phyloP scores from a whole-genome alignment of 805 yeast species.

The Vanderwaltozyma tropicalis region DNA sequence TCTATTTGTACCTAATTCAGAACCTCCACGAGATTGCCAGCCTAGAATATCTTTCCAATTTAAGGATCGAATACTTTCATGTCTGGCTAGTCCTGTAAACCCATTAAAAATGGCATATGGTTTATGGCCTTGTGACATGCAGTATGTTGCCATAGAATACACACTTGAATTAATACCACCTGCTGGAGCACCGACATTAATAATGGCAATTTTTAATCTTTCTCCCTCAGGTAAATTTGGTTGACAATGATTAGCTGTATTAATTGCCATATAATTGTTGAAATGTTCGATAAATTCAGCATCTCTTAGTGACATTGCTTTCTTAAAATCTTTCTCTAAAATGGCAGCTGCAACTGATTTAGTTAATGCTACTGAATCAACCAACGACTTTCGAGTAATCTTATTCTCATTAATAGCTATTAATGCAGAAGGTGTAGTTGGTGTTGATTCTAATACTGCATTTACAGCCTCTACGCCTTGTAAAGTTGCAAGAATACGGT shows the following conservation, averaged over 20 bases:
- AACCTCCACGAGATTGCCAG: conserved; percentile 68
- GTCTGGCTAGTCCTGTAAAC: conserved; percentile 55
- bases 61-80: conserved; percentile 48
- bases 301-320: conserved; percentile 62
- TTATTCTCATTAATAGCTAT: conserved; percentile 64
- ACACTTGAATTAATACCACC: conserved; percentile 70
- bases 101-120: conserved; percentile 67
- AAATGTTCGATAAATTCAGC: conserved; percentile 57
- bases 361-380: conserved; percentile 63
- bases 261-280: conserved; percentile 51
- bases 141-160: conserved; percentile 61
- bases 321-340: conserved; percentile 50
- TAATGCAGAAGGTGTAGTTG: conserved; percentile 69
- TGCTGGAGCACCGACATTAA: conserved; percentile 73
- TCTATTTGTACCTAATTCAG: conserved; percentile 74
- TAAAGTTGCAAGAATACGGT: conserved; percentile 58
- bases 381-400: conserved; percentile 54
- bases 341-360: conserved; percentile 68
- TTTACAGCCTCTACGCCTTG: conserved; percentile 78
- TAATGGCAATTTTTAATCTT: conserved; percentile 53
- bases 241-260: conserved; percentile 55
- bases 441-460: conserved; percentile 57
- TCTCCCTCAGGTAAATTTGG: conserved; percentile 44
- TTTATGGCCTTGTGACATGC: conserved; percentile 65
- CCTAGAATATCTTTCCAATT: conserved; percentile 61